Evolutionary conservation across 495 filamentous ascomycete species (phyloP).

Genomic region (Sporormia fimetaria): DNA sequence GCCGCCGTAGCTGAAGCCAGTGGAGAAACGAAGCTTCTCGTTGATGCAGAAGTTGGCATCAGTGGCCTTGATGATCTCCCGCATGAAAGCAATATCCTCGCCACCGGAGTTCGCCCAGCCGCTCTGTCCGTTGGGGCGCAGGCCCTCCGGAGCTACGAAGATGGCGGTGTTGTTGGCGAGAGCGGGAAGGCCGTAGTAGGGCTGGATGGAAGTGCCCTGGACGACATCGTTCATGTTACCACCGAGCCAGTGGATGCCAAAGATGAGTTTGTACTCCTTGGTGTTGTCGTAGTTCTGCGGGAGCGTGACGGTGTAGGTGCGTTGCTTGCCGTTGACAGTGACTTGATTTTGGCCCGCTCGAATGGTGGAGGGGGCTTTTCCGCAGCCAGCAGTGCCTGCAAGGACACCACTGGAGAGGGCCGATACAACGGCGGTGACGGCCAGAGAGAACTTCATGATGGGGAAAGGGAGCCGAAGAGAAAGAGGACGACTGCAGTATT

Average conservation of each 20-base stretch:
- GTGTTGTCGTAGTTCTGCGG: slow-evolving; percentile 36
- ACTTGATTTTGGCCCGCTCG: slow-evolving; percentile 29
- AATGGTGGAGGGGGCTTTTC: slow-evolving; percentile 32
- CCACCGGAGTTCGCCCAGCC: slow-evolving; percentile 38
- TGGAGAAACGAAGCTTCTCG: slow-evolving; percentile 36
- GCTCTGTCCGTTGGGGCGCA: slow-evolving; percentile 22
- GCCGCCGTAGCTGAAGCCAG: slow-evolving; percentile 40
- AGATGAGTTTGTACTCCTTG: slow-evolving; percentile 34
- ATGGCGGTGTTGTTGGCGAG: slow-evolving; percentile 34
- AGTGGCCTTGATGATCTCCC: slow-evolving; percentile 31
- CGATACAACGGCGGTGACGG: too few relatives aligned
- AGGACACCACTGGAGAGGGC: neutral
- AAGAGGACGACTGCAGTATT: too few relatives aligned
- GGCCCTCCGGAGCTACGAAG: slow-evolving; percentile 36
- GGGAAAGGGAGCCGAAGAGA: too few relatives aligned
- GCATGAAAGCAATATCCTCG: slow-evolving; percentile 38
- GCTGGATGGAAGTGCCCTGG: slow-evolving; percentile 19
- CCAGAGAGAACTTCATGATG: too few relatives aligned
- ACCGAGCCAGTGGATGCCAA: slow-evolving; percentile 35
- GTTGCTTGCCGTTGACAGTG: slow-evolving; percentile 7
- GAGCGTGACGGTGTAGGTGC: slow-evolving; percentile 33
- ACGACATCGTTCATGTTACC: slow-evolving; percentile 33
- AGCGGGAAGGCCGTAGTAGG: slow-evolving; percentile 34
- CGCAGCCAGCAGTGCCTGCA: slow-evolving; percentile 33
- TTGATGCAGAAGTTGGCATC: slow-evolving; percentile 39